phyloP scores from a whole-genome alignment of 345 rosid species.

The Populus davidiana region DNA sequence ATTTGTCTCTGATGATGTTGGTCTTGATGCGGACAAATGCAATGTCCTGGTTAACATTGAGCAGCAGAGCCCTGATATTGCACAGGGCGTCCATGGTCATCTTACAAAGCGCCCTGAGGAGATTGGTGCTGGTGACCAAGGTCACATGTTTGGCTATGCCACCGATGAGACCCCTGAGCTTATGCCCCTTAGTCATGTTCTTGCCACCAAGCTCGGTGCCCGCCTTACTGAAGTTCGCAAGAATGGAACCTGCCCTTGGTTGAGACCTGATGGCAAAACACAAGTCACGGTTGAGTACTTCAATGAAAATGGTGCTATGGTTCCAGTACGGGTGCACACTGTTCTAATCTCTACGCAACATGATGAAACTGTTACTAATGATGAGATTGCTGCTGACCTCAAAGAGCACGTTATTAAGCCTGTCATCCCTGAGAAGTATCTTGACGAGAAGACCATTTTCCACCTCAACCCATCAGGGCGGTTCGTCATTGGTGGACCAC shows the following conservation, averaged over 20 bases:
- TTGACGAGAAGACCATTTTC: constrained; percentile 18
- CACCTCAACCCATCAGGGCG: constrained; percentile 20
- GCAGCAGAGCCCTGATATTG: constrained; percentile 26
- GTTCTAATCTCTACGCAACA: constrained; percentile 20
- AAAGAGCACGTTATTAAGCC: constrained; percentile 20
- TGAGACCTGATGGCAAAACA: constrained; percentile 25
- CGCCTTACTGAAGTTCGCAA: constrained; percentile 19
- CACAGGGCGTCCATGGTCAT: constrained; percentile 23
- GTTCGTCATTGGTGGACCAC: constrained; percentile 19
- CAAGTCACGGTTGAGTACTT: constrained; percentile 16
- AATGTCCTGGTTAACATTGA: constrained; percentile 14
- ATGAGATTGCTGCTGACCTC: constrained; percentile 21
- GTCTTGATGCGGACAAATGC: constrained; percentile 25
- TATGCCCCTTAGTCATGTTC: constrained; percentile 22
- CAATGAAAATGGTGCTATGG: constrained; percentile 21
- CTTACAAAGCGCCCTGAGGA: constrained; percentile 22
- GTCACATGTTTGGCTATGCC: constrained; percentile 25
- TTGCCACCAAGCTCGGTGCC: constrained; percentile 23
- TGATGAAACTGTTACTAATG: constrained; percentile 16
- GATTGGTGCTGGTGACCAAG: constrained; percentile 23
- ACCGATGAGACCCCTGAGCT: constrained; percentile 21
- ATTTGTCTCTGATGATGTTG: constrained; percentile 20
- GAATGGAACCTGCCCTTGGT: constrained; percentile 18
- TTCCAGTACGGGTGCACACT: constrained; percentile 16
- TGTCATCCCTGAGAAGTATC: constrained; percentile 19